Percentiles rank a stretch among this genome's conserved stretches.
Conservation (phyloP, 1,284 basidiomycete species). For the Rhodotorula sp. region DNA sequence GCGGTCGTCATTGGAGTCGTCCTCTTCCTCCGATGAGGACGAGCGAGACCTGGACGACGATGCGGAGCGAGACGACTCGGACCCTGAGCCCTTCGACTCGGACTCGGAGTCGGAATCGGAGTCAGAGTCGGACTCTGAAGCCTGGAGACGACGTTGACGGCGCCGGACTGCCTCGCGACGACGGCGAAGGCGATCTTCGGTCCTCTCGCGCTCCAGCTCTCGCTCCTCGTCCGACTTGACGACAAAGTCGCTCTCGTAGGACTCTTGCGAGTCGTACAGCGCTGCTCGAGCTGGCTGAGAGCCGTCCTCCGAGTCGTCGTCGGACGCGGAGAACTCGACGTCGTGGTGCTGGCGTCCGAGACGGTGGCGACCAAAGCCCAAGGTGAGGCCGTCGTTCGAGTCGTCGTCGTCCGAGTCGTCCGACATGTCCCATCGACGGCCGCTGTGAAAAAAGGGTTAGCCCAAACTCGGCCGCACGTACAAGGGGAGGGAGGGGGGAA, state of each 20-base stretch:
- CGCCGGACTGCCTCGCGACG: no score
- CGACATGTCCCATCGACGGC: slow-evolving; percentile 14
- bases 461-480: not conserved
- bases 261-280: not conserved
- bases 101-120: no score
- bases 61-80: not conserved
- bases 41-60: not conserved
- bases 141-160: no score
- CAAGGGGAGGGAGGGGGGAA: not conserved
- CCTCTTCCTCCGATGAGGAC: not conserved
- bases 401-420: slow-evolving; percentile 1
- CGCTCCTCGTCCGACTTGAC: not conserved
- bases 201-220: not conserved
- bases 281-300: not conserved
- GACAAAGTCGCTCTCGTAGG: slow-evolving; percentile 8
- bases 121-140: no score
- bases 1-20: not conserved
- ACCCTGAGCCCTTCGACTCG: no score
- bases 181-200: not conserved
- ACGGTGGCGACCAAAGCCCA: not conserved
- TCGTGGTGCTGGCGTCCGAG: slow-evolving; percentile 7
- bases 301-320: not conserved
- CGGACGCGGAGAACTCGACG: slow-evolving; percentile 6
- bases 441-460: slow-evolving; percentile 1
- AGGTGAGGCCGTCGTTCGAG: not conserved